Base-by-base conservation (phyloP, 163 green algal genomes). In the Chloroidium sp. region DNA sequence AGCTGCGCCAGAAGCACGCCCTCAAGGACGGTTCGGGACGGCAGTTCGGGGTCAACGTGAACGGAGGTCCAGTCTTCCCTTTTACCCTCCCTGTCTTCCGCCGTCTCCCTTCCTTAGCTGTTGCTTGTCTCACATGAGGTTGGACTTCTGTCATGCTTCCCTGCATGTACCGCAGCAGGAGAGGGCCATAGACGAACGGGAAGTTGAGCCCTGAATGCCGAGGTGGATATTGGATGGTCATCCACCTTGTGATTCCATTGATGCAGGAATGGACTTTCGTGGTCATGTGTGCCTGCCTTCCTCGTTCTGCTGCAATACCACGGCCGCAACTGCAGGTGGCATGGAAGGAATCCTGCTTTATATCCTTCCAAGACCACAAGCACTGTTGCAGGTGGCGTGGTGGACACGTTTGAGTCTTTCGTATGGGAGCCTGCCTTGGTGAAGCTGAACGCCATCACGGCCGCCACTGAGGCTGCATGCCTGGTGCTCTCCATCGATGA, bases 381-480 rank as follows among this genome's bases (percentile, higher is more conserved):
- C 36, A 36, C 36, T 36, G 36, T 36, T 83, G 82, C 89, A 76
- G 96, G 96, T 57, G 94, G 95, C 13, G 94, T 99, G 75, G 89
- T 95, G 36, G 95, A 99, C 90, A 98, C 95, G 0, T 98, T 93
- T 83, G 89, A 89, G 0, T 85, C 89, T 0, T 98, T 97, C 84
- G 93, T 99, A 67, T 99, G 96, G 96, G 96, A 99, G 89, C 96
- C 96, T 0, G 85, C 91, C 0, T 80, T 99, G 8, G 95, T 99
- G 1, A 99, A 99, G 88, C 88, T 97, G 77, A 98, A 99, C 80
- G 95, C 95, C 36, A 86, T 98, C 13, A 90, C 92, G 76, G 92
- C 93, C 1, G 96, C 96, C 10, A 94, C 93, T 0, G 95, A 99
- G 88, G 96, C 96, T 4, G 94, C 96, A 3, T 98, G 95, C 90